A percentile compares a stretch with the other conserved stretches of the same genome.
Conservation (phyloP, 108 stramenopile genomes). For the Pseudonitzschia pungens region DNA sequence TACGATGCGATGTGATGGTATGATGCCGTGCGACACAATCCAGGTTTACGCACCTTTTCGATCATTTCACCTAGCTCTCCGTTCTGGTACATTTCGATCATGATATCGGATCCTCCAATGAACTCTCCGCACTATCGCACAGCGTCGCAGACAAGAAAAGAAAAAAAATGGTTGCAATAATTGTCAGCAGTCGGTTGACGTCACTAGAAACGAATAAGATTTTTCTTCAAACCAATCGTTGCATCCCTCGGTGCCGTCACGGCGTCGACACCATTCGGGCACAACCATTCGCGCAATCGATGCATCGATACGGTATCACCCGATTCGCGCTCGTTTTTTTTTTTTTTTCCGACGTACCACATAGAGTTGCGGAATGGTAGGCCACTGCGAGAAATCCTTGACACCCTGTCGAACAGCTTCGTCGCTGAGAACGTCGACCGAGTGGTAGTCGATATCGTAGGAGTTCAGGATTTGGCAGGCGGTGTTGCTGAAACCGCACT, state of each 20-base stretch:
- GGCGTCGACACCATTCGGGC: too few species aligned
- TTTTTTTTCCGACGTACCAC: constrained; percentile 61
- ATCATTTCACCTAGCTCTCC: constrained; percentile 69
- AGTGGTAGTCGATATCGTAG: constrained; percentile 81
- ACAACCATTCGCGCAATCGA: too few species aligned
- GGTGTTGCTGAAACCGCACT: constrained; percentile 95
- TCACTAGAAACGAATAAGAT: too few species aligned
- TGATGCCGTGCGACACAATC: neutral
- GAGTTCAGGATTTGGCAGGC: constrained; percentile 88
- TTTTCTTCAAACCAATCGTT: too few species aligned
- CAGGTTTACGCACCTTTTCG: constrained; percentile 29
- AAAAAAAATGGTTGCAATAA: neutral
- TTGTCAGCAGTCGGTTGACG: too few species aligned
- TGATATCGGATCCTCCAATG: constrained; percentile 97
- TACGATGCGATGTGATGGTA: neutral
- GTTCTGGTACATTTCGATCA: constrained; percentile 80
- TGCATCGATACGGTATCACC: too few species aligned
- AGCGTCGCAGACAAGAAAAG: neutral
- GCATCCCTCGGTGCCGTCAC: too few species aligned
- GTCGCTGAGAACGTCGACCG: constrained; percentile 62
- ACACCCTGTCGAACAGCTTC: constrained; percentile 86
- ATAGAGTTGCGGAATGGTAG: constrained; percentile 98
- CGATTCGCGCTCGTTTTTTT: too few species aligned
- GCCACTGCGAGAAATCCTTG: constrained; percentile 91
- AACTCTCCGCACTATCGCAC: constrained; percentile 64